Conservation (phyloP, 1,284 basidiomycete species). For the Ustilago sp. region DNA sequence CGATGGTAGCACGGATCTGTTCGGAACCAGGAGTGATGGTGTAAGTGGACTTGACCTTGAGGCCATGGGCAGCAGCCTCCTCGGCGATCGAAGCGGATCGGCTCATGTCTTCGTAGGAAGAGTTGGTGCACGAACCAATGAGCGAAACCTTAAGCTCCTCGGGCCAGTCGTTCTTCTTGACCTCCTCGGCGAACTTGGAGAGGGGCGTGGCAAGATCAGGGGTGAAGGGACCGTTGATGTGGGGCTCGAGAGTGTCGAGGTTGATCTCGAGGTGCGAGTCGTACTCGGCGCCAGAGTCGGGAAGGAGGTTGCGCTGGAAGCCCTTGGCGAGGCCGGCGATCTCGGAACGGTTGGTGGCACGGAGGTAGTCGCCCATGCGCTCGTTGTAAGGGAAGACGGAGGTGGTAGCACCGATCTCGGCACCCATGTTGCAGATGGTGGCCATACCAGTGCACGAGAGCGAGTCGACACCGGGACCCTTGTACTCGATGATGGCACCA, state of each 20-base stretch:
- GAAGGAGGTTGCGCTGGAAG: constrained; percentile 91
- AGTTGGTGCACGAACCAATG: constrained; percentile 99
- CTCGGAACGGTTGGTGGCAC: constrained; percentile 88
- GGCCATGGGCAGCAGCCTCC: constrained; percentile 87
- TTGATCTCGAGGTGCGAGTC: constrained; percentile 95
- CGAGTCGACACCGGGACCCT: constrained; percentile 83
- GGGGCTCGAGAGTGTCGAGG: constrained; percentile 95
- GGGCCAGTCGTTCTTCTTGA: constrained; percentile 97
- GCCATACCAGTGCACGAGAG: constrained; percentile 99
- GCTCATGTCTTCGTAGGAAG: constrained; percentile 99
- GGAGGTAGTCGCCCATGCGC: constrained; percentile 92
- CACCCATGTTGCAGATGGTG: constrained; percentile 99
- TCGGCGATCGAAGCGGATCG: constrained; percentile 93
- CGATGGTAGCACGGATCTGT: constrained; percentile 97
- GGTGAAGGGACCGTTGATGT: constrained; percentile 95
- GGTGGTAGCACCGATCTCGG: constrained; percentile 98
- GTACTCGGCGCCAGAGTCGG: constrained; percentile 91
- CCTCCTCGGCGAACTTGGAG: constrained; percentile 91
- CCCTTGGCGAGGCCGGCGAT: constrained; percentile 90
- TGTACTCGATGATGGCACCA: constrained; percentile 70
- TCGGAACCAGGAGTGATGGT: constrained; percentile 98
- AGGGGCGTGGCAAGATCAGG: constrained; percentile 75
- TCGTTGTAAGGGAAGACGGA: constrained; percentile 98
- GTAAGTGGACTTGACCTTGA: constrained; percentile 91
- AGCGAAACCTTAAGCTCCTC: constrained; percentile 95